These are phyloP conservation scores for Fermentozyma sake DNA, from an alignment of 1,139 yeast genomes.

Conservation along the genomic window DNA sequence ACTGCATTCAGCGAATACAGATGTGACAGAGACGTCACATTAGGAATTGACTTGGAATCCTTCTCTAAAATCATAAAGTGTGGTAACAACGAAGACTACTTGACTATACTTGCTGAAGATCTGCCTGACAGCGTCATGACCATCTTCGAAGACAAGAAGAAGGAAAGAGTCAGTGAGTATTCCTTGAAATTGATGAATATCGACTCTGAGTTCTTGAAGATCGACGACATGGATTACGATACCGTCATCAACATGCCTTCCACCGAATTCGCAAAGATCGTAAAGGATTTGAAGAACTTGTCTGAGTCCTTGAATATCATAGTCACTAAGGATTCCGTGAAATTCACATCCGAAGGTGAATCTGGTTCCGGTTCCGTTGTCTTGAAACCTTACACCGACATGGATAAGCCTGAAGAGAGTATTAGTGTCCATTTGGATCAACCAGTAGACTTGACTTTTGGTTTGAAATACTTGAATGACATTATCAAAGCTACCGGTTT, in stretches of 20 bases:
- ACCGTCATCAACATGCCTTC: conserved; percentile 87
- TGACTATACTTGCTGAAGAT: conserved; percentile 90
- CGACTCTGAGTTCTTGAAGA: conserved; percentile 89
- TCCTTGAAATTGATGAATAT: conserved; percentile 92
- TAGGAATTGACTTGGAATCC: conserved; percentile 87
- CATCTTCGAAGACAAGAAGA: conserved; percentile 85
- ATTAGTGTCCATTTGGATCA: conserved; percentile 75
- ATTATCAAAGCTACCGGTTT: conserved; percentile 88
- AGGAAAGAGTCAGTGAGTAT: conserved; percentile 90
- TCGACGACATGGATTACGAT: conserved; percentile 92
- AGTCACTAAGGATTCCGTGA: conserved; percentile 89
- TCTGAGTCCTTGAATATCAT: conserved; percentile 83
- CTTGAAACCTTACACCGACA: conserved; percentile 76
- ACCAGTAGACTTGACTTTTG: conserved; percentile 87
- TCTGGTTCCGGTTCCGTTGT: conserved; percentile 86
- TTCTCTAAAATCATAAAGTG: conserved; percentile 84
- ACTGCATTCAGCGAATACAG: conserved; percentile 92
- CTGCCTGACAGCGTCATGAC: conserved; percentile 77
- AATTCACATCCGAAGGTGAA: conserved; percentile 89
- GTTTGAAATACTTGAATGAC: conserved; percentile 84
- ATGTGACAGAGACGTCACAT: conserved; percentile 90
- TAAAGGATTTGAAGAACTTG: conserved; percentile 80
- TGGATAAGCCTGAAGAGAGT: conserved; percentile 74
- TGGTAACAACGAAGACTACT: conserved; percentile 85
- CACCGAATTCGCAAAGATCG: conserved; percentile 80